These are phyloP conservation scores for Calonectria fujianensis DNA, from an alignment of 2,329 filamentous ascomycete species.

Conservation along the genomic window DNA sequence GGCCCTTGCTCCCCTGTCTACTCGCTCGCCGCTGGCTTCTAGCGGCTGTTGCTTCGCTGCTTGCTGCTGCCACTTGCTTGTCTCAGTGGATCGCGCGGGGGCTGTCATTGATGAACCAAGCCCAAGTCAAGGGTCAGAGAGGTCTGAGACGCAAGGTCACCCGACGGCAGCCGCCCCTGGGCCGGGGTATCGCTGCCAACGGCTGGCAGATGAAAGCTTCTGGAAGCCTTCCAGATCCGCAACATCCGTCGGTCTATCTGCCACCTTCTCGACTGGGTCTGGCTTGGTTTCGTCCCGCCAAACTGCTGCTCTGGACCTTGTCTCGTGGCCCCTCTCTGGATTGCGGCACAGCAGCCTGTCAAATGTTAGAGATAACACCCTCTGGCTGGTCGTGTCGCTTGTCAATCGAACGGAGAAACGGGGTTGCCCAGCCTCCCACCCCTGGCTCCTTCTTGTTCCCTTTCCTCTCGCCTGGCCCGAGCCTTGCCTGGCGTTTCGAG, in stretches of 20 bases:
- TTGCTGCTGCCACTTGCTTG: constrained; percentile 3
- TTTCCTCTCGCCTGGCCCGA: constrained; percentile 13
- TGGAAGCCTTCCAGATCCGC: constrained; percentile 52
- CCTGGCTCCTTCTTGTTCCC: neutral
- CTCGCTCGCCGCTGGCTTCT: neutral
- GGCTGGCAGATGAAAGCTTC: constrained; percentile 44
- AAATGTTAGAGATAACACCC: constrained; percentile 20
- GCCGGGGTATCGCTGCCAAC: constrained; percentile 17
- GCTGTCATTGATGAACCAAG: constrained; percentile 29
- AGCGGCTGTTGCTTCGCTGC: neutral
- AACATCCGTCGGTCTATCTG: constrained; percentile 29
- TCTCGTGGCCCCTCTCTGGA: constrained; percentile 17
- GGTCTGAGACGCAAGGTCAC: constrained; percentile 6
- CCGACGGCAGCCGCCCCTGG: constrained; percentile 23
- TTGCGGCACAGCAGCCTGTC: constrained; percentile 29
- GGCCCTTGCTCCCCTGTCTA: constrained; percentile 13
- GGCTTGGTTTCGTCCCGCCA: constrained; percentile 21
- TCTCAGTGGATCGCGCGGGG: constrained; percentile 38
- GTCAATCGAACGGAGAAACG: constrained; percentile 3
- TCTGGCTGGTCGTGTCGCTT: neutral
- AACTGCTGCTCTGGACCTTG: constrained; percentile 11
- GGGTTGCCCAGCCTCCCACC: constrained; percentile 3
- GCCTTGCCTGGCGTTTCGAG: constrained; percentile 13
- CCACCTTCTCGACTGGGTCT: constrained; percentile 28
- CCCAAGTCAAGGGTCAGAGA: constrained; percentile 6